Base-by-base conservation (phyloP, 306 rosid species). In the Hippophae rhamnoides region DNA sequence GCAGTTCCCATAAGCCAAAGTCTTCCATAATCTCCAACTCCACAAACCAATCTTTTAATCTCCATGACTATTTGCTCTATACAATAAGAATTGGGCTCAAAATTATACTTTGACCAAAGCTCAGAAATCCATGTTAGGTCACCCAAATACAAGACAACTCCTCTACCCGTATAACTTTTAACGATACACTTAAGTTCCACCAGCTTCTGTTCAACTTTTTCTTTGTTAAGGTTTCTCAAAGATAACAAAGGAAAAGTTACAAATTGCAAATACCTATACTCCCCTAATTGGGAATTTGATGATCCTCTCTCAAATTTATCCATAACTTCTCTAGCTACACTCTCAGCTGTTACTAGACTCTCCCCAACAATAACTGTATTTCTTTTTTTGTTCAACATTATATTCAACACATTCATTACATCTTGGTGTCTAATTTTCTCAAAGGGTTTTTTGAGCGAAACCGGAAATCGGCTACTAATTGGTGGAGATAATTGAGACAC, bases 121-220 rank as follows among this genome's bases (percentile, higher is more conserved):
- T 89, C 95, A 47, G 85, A 69, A 56, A 84, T 70, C 92, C 97
- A 89, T 57, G 77, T 74, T 40, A 89, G 76, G 54, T 89, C 97
- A 52, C 97, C 95, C 72, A 89, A 78, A 43, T 84, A 86, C 63
- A 89, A 76, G 57, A 89, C 78, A 43, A 85, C 69, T 71, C 89
- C 94, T 86, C 89, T 84, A 10, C 87, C 87, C 54, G 72, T 53
- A 50, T 80, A 72, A 68, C 84, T 81, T 47, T 83, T 86, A 54
- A 79, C 86, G 8, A 83, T 74, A 61, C 80, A 79, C 58, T 84
- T 80, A 10, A 89, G 72, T 74, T 89, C 97, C 53, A 63, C 41
- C 58, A 89, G 50, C 65, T 78, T 89, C 61, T 78, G 71, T 46
- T 89, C 95, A 43, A 80, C 80, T 63, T 83, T 89, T 40, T 81